Evolutionary conservation across 495 filamentous ascomycete species (phyloP), one percentile per base, ranked within the genome.

Genomic region (Parmelia sp.): DNA sequence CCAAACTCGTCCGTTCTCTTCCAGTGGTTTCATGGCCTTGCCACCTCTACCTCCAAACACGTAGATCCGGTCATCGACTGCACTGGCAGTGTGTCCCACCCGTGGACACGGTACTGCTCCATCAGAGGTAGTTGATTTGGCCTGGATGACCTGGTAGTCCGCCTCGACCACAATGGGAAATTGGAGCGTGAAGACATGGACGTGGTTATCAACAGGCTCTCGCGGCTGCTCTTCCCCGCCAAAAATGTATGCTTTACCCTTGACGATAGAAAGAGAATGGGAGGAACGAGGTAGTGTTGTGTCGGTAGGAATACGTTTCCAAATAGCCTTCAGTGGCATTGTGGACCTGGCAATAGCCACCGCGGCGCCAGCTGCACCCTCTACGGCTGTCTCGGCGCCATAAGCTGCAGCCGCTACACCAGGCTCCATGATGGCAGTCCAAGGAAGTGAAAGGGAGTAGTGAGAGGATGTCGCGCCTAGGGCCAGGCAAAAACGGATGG

Each of bases 231-330:
- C 68, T 68, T 75, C 79, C 58, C 77, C 71, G 10, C 82, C 78
- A 57, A 74, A 80, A n/a, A 78, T 65, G 25, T 77, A 92, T 21
- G 85, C 82, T 53, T 82, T 80, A n/a, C 83, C 80, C 62, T 80
- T 81, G 37, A 92, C 71, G 58, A 91, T 75, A 21, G 88, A 84
- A 57, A 90, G 70, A 8, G 85, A 82, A 68, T 93, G 90, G 0
- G 87, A 86, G 5, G 86, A 88, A 15, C 89, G 82, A 21, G 83
- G 85, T 6, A 94, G 76, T 2, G 76, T 67, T 21, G 79, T 78
- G 36, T 80, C 66, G 1, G 77, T 70, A 35, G 29, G 56, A 60
- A 90, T 78, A 63, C 81, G 80, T 58, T 82, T 76, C 80, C 85
- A 86, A 47, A 78, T 83, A 27, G 82, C 86, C 69, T 81, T 84